A percentile compares a stretch with the other conserved stretches of the same genome.
Evolutionary conservation across 2,329 filamentous ascomycete genomes (phyloP).

Genomic region (Hortaea werneckii): DNA sequence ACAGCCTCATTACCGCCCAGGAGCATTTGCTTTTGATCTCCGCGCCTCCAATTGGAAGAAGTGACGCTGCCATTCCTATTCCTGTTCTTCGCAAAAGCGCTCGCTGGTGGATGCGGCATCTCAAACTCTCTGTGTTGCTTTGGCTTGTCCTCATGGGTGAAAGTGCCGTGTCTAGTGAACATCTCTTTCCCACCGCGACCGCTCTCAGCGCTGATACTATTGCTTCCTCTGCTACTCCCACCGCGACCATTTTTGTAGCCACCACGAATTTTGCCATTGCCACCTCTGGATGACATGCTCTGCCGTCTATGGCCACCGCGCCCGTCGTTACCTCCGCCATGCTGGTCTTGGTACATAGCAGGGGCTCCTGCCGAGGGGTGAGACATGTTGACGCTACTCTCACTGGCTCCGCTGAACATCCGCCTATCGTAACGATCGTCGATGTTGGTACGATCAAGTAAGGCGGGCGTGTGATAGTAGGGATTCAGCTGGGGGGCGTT

Average conservation of each 20-base stretch:
- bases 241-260: not conserved
- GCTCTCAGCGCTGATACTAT: constrained; percentile 3
- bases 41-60: too few species aligned
- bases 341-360: not conserved
- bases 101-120: too few species aligned
- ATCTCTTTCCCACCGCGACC: not conserved
- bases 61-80: too few species aligned
- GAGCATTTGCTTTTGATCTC: too few species aligned
- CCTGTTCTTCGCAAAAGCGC: too few species aligned
- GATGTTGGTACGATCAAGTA: not conserved
- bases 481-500: not conserved
- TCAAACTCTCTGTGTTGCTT: too few species aligned
- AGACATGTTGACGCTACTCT: not conserved
- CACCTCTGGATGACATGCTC: constrained; percentile 1
- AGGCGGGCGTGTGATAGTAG: not conserved
- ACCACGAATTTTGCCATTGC: constrained; percentile 1
- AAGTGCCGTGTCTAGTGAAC: not conserved
- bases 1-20: too few species aligned
- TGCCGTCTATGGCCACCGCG: constrained; percentile 1
- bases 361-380: too few species aligned
- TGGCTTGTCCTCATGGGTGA: not conserved
- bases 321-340: not conserved
- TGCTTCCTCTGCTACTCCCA: constrained; percentile 3
- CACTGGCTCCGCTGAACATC: not conserved
- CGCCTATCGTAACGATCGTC: constrained; percentile 1